Base-by-base conservation (phyloP, 345 rosid genomes). In the Combretum micranthum region DNA sequence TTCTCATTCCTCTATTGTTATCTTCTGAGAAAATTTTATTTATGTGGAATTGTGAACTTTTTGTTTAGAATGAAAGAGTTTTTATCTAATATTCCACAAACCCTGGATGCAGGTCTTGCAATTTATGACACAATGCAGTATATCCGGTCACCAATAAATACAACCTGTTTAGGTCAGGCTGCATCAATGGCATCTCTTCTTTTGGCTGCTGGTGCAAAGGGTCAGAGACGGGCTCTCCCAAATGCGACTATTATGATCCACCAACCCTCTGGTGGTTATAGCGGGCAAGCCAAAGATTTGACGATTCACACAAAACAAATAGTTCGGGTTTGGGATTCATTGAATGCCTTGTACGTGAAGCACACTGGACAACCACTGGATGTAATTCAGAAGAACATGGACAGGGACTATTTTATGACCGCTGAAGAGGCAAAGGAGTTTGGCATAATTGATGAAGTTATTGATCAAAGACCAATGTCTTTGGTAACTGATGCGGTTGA, bases 111-210 rank as follows among this genome's bases (percentile, higher is more conserved):
- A 83, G 99, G 99, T 53, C 96, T 94, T 72, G 97, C 97, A 16
- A 90, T 94, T 62, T 90, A 94, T 49, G 97, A 94, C 57, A 94
- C 97, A 0, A 90, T 94, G 96, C 97, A 85, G 74, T 94, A 90
- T 68, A 83, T 94, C 56, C 83, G 88, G 45, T 90, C 96, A 62
- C 97, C 99, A 4, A 71, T 94, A 42, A 83, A 76, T 65, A 94
- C 99, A 26, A 85, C 84, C 47, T 94, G 99, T 69, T 63, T 94
- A 72, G 99, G 99, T 15, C 99, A 90, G 68, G 99, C 99, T 67
- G 99, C 99, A 16, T 94, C 99, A 9, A 90, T 94, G 99, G 97
- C 74, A 62, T 94, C 99, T 62, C 92, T 94, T n/a, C 95, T 94
- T 21, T 72, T 94, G 70, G 84, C 99, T 51, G 88, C 99, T 0